Evolutionary conservation across 805 yeast genomes (phyloP).

Genomic region (Kazachstania viticola): DNA sequence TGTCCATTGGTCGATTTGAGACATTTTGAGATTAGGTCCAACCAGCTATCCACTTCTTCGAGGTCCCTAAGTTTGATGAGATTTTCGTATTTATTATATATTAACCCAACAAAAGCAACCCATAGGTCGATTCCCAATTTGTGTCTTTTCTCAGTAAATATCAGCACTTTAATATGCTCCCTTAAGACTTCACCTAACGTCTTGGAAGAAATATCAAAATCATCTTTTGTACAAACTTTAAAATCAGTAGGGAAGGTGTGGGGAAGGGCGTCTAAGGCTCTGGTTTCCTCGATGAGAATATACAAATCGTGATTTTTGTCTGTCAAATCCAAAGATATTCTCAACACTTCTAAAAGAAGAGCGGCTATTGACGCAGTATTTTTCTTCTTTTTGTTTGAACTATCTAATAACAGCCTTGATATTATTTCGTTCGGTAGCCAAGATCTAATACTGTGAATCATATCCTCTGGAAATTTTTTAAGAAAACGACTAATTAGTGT

Average conservation of each 20-base stretch:
- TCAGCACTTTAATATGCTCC: slow-evolving; percentile 8
- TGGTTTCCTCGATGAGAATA: slow-evolving; percentile 6
- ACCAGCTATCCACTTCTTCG: slow-evolving; percentile 10
- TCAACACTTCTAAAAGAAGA: slow-evolving; percentile 16
- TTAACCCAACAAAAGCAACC: slow-evolving; percentile 19
- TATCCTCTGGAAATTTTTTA: slow-evolving; percentile 13
- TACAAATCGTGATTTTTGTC: slow-evolving; percentile 5
- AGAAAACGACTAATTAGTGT: slow-evolving; percentile 14
- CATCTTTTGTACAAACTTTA: not conserved
- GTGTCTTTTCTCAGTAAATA: slow-evolving; percentile 10
- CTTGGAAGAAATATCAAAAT: not conserved
- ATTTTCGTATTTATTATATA: slow-evolving; percentile 10
- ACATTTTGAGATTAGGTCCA: slow-evolving; percentile 11
- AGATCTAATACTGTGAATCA: slow-evolving; percentile 10
- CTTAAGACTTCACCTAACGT: slow-evolving; percentile 13
- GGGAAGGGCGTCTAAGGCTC: slow-evolving; percentile 7
- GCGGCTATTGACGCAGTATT: slow-evolving; percentile 11
- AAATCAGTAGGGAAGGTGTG: slow-evolving; percentile 3
- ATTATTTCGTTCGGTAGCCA: slow-evolving; percentile 24
- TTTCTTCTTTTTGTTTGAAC: slow-evolving; percentile 10
- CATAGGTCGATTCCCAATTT: slow-evolving; percentile 23
- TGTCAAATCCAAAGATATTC: slow-evolving; percentile 9
- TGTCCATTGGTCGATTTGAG: slow-evolving; percentile 6
- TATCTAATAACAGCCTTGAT: slow-evolving; percentile 13
- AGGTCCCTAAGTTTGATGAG: slow-evolving; percentile 4